These are phyloP conservation scores for Domatiomyces globalis DNA, from an alignment of 2,329 filamentous ascomycete genomes.

Conservation along the genomic window DNA sequence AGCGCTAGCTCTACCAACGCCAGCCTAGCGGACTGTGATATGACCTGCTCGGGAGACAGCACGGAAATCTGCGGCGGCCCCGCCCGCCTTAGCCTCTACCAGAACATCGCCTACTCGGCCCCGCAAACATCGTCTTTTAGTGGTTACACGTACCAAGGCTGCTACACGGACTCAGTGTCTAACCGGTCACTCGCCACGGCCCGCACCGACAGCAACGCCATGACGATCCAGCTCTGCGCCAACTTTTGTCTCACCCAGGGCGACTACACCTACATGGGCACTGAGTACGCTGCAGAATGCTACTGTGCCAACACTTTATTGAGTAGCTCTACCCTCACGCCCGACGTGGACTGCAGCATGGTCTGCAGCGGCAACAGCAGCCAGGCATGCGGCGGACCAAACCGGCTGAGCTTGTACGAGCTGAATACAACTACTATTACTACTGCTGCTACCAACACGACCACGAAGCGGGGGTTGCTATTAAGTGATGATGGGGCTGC, in stretches of 20 bases:
- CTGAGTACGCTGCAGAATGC: conserved; percentile 27
- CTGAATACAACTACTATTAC: neutral
- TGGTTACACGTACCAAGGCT: conserved; percentile 21
- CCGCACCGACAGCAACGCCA: conserved; percentile 29
- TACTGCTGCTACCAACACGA: too few species aligned
- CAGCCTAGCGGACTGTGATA: conserved; percentile 27
- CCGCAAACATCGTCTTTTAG: conserved; percentile 1
- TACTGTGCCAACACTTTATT: conserved; percentile 20
- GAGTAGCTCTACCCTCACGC: neutral
- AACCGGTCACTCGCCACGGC: conserved; percentile 20
- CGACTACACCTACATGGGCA: conserved; percentile 23
- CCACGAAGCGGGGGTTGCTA: neutral
- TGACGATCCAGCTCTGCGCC: conserved; percentile 18
- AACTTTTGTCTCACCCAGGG: conserved; percentile 5
- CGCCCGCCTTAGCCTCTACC: conserved; percentile 30
- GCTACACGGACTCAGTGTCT: conserved; percentile 26
- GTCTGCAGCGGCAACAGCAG: conserved; percentile 16
- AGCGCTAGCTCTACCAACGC: conserved; percentile 10
- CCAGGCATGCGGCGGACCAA: conserved; percentile 18
- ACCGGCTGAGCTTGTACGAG: conserved; percentile 14
- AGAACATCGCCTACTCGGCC: conserved; percentile 3
- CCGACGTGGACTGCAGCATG: conserved; percentile 9
- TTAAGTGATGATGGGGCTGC: neutral
- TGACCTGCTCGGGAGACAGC: conserved; percentile 25
- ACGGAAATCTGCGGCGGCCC: conserved; percentile 36